These are phyloP conservation scores for Xylaria sp. DNA, from an alignment of 2,329 filamentous ascomycete species.

Conservation along the genomic window DNA sequence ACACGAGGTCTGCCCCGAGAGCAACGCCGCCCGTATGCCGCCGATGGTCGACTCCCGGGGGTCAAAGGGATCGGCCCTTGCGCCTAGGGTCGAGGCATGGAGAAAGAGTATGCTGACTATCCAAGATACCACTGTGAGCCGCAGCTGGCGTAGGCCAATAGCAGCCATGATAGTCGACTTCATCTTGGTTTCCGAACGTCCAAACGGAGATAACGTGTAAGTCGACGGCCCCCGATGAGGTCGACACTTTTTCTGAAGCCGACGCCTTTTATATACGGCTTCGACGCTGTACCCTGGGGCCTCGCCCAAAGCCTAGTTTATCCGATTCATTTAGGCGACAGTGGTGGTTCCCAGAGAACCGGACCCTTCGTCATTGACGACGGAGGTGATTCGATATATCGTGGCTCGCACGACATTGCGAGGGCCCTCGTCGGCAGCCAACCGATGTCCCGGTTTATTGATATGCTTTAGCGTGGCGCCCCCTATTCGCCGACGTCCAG, in stretches of 20 bases:
- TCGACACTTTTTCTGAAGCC: conserved; percentile 15
- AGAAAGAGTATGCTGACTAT: conserved; percentile 13
- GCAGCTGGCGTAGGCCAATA: conserved; percentile 10
- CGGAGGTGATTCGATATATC: background rate
- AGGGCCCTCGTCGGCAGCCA: background rate
- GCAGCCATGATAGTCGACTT: conserved; percentile 4
- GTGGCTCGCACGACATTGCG: background rate
- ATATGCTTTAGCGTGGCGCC: conserved; percentile 9
- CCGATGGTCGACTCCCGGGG: conserved; percentile 61
- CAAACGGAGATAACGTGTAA: background rate
- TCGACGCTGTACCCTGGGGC: background rate
- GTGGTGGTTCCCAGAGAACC: conserved; percentile 1
- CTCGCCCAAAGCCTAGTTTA: conserved; percentile 7
- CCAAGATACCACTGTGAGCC: conserved; percentile 4
- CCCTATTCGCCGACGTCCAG: conserved; percentile 9
- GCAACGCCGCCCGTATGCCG: conserved; percentile 58
- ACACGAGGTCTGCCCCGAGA: conserved; percentile 55
- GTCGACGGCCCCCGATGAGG: background rate
- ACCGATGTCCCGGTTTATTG: conserved; percentile 6
- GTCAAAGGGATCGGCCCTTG: conserved; percentile 44
- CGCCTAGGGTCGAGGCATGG: conserved; percentile 3
- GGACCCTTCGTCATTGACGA: conserved; percentile 6
- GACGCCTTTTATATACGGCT: conserved; percentile 14
- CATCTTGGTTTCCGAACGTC: conserved; percentile 14
- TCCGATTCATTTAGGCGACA: conserved; percentile 16